Evolutionary conservation across 164 flowering plant genomes (phyloP).

Genomic region (Santalum album): DNA sequence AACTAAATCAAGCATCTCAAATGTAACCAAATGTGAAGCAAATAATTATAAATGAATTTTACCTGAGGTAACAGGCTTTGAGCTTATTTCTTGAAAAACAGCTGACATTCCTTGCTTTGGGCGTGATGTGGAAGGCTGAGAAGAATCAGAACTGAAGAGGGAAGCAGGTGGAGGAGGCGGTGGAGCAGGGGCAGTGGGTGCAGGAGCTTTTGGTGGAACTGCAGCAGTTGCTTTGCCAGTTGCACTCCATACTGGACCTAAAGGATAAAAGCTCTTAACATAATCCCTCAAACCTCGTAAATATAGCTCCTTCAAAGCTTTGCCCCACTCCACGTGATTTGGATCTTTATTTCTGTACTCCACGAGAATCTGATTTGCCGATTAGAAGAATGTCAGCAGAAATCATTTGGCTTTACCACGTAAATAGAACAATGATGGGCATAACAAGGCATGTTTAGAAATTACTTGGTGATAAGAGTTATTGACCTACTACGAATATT

Average conservation of each 20-base stretch:
- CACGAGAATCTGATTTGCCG: slow-evolving; percentile 61
- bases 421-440: too few relatives aligned
- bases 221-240: slow-evolving; percentile 38
- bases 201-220: slow-evolving; percentile 52
- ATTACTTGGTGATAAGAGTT: too few relatives aligned
- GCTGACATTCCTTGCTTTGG: slow-evolving; percentile 91
- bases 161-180: slow-evolving; percentile 88
- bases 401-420: background rate
- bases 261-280: slow-evolving; percentile 71
- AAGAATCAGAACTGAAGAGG: slow-evolving; percentile 52
- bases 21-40: slow-evolving; percentile 1
- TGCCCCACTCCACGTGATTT: slow-evolving; percentile 96
- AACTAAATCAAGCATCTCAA: background rate
- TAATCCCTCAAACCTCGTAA: slow-evolving; percentile 86
- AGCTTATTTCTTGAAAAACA: slow-evolving; percentile 81
- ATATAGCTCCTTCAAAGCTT: slow-evolving; percentile 89
- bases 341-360: slow-evolving; percentile 81
- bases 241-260: slow-evolving; percentile 88
- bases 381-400: slow-evolving; percentile 1
- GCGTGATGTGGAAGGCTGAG: slow-evolving; percentile 48
- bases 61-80: slow-evolving; percentile 78
- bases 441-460: too few relatives aligned
- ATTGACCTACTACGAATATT: background rate
- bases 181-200: slow-evolving; percentile 61
- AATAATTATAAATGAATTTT: slow-evolving; percentile 1